A percentile compares a stretch with the other conserved stretches of the same genome.
Conservation (phyloP, 495 filamentous ascomycete species). For the Schizothecium vesticola region DNA sequence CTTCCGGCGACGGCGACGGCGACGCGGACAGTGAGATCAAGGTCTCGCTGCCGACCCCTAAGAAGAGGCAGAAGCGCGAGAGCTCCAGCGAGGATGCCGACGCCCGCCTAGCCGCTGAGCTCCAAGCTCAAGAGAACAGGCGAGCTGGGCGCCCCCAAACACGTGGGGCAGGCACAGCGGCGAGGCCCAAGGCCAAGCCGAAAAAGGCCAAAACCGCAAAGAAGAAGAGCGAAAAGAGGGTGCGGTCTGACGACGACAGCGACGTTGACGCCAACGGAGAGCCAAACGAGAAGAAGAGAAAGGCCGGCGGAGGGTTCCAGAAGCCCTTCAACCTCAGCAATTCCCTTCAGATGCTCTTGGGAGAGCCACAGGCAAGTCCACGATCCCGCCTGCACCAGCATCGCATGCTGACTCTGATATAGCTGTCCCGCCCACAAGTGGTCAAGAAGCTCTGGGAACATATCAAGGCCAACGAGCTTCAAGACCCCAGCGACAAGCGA, state of each 20-base stretch:
- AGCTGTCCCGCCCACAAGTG: slow-evolving; percentile 89
- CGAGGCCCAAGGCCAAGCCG: slow-evolving; percentile 33
- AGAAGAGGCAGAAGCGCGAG: slow-evolving; percentile 55
- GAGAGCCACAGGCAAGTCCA: slow-evolving; percentile 52
- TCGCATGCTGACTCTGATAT: slow-evolving; percentile 11
- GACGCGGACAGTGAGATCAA: slow-evolving; percentile 45
- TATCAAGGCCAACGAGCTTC: slow-evolving; percentile 78
- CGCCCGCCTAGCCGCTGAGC: slow-evolving; percentile 73
- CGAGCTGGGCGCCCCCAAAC: slow-evolving; percentile 60
- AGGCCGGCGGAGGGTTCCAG: slow-evolving; percentile 46
- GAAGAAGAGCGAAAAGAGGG: slow-evolving; percentile 73
- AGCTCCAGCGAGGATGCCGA: slow-evolving; percentile 62
- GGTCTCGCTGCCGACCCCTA: slow-evolving; percentile 46
- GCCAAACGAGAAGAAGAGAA: slow-evolving; percentile 42
- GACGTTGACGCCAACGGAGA: slow-evolving; percentile 61
- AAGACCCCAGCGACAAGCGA: slow-evolving; percentile 84
- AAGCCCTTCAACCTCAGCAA: slow-evolving; percentile 50
- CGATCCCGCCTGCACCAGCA: neutral
- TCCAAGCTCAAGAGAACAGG: slow-evolving; percentile 89
- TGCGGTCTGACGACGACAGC: slow-evolving; percentile 74
- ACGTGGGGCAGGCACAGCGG: slow-evolving; percentile 49
- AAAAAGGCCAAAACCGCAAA: slow-evolving; percentile 46
- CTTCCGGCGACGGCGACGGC: slow-evolving; percentile 25
- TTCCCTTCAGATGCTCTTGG: slow-evolving; percentile 45
- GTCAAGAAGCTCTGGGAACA: slow-evolving; percentile 95